Percentiles rank a stretch among this genome's conserved stretches.
phyloP scores from a whole-genome alignment of 805 yeast species.

The Pichia pseudocactophila region DNA sequence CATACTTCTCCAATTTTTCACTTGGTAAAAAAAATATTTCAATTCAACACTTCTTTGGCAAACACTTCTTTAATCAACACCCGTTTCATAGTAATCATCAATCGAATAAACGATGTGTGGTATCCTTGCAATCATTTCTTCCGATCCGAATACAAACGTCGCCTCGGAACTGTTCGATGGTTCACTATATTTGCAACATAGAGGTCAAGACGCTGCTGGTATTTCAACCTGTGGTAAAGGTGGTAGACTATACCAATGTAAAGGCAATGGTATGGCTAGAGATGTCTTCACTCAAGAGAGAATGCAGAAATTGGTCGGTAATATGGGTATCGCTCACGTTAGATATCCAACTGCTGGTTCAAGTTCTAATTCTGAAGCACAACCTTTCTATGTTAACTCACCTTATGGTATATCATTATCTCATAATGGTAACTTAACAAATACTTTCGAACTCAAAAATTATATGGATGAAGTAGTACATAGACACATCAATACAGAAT shows the following conservation, averaged over 20 bases:
- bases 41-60: too few species aligned
- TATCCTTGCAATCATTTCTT: constrained; percentile 76
- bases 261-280: constrained; percentile 98
- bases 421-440: constrained; percentile 93
- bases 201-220: constrained; percentile 99
- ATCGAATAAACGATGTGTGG: constrained; percentile 67
- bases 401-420: constrained; percentile 89
- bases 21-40: too few species aligned
- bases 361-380: constrained; percentile 92
- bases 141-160: constrained; percentile 62
- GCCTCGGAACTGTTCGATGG: constrained; percentile 92
- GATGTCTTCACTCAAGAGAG: constrained; percentile 88
- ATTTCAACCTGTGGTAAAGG: constrained; percentile 91
- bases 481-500: constrained; percentile 95
- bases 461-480: constrained; percentile 90
- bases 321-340: constrained; percentile 91
- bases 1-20: too few species aligned
- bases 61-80: too few species aligned
- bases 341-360: constrained; percentile 98
- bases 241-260: constrained; percentile 93
- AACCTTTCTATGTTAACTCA: constrained; percentile 94
- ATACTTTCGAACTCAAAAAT: constrained; percentile 64
- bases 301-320: constrained; percentile 73
- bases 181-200: constrained; percentile 83
- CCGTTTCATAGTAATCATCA: background rate